These are phyloP conservation scores for Naganishia sp. DNA, from an alignment of 1,284 basidiomycete genomes.

Conservation along the genomic window DNA sequence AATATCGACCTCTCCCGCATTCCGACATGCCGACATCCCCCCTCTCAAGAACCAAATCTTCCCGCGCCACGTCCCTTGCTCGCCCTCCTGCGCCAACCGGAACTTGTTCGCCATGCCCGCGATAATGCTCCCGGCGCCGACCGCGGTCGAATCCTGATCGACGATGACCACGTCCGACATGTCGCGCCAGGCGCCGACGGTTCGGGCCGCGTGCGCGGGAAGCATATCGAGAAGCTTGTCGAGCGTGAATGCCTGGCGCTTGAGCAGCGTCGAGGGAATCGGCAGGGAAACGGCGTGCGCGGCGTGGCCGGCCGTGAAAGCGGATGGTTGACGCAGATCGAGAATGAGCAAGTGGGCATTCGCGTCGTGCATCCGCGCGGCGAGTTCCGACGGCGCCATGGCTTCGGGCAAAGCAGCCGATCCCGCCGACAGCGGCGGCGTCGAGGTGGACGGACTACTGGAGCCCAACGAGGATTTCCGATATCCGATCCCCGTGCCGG, in stretches of 20 bases:
- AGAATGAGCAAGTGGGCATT: slow-evolving; percentile 61
- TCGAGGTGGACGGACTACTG: slow-evolving; percentile 2
- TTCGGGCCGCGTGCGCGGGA: slow-evolving; percentile 60
- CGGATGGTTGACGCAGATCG: slow-evolving; percentile 83
- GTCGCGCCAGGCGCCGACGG: slow-evolving; percentile 58
- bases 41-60: slow-evolving; percentile 75
- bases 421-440: slow-evolving; percentile 29
- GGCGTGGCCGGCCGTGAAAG: slow-evolving; percentile 67
- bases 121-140: slow-evolving; percentile 69
- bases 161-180: slow-evolving; percentile 73
- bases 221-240: slow-evolving; percentile 74
- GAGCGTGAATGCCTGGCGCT: slow-evolving; percentile 78
- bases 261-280: slow-evolving; percentile 90
- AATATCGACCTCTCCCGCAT: slow-evolving; percentile 18
- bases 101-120: slow-evolving; percentile 83
- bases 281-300: slow-evolving; percentile 79
- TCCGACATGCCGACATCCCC: slow-evolving; percentile 70
- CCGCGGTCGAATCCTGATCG: slow-evolving; percentile 69
- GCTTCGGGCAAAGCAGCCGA: slow-evolving; percentile 35
- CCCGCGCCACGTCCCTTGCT: slow-evolving; percentile 56
- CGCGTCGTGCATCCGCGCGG: slow-evolving; percentile 31
- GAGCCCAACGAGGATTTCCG: background rate
- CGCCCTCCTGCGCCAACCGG: slow-evolving; percentile 47
- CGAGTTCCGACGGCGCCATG: slow-evolving; percentile 35
- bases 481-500: background rate